phyloP scores from a whole-genome alignment of 2,329 filamentous ascomycete genomes.

The Blastomyces silverae region DNA sequence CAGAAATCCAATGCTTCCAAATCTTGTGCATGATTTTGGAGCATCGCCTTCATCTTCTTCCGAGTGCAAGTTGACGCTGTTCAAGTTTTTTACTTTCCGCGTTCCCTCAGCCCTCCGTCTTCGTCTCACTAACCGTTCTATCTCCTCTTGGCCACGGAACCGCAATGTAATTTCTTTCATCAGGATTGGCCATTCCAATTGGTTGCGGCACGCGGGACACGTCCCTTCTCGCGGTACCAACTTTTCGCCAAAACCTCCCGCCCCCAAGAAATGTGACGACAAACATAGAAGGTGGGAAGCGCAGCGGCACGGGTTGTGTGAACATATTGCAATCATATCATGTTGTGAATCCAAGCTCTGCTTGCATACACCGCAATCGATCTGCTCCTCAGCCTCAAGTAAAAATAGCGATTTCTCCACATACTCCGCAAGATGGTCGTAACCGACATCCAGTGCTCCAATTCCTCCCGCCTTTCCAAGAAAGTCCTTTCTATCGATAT shows the following conservation, averaged over 20 bases:
- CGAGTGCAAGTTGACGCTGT: background rate
- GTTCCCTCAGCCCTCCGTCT: slow-evolving; percentile 34
- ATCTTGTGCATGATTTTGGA: background rate
- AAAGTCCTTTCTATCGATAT: slow-evolving; percentile 19
- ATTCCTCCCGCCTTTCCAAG: slow-evolving; percentile 12
- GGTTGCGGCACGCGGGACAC: slow-evolving; percentile 63
- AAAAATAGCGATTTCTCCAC: slow-evolving; percentile 47
- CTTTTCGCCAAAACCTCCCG: slow-evolving; percentile 31
- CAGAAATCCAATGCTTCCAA: background rate
- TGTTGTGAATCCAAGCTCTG: slow-evolving; percentile 32
- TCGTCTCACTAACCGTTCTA: slow-evolving; percentile 60
- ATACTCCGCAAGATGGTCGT: slow-evolving; percentile 44
- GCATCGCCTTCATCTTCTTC: slow-evolving; percentile 9
- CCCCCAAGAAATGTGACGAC: slow-evolving; percentile 46
- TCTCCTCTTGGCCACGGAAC: slow-evolving; percentile 60
- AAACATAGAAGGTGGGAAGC: slow-evolving; percentile 53
- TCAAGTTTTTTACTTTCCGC: background rate
- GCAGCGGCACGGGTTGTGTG: slow-evolving; percentile 42
- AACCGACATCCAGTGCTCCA: slow-evolving; percentile 9
- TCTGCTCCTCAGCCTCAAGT: slow-evolving; percentile 33
- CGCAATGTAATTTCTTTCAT: slow-evolving; percentile 77
- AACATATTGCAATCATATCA: slow-evolving; percentile 48
- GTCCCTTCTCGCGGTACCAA: slow-evolving; percentile 61
- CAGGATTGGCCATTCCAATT: slow-evolving; percentile 65
- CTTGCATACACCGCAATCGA: slow-evolving; percentile 48